Evolutionary conservation across 2,329 filamentous ascomycete species (phyloP).

Genomic region (Intubia oerlemansii): DNA sequence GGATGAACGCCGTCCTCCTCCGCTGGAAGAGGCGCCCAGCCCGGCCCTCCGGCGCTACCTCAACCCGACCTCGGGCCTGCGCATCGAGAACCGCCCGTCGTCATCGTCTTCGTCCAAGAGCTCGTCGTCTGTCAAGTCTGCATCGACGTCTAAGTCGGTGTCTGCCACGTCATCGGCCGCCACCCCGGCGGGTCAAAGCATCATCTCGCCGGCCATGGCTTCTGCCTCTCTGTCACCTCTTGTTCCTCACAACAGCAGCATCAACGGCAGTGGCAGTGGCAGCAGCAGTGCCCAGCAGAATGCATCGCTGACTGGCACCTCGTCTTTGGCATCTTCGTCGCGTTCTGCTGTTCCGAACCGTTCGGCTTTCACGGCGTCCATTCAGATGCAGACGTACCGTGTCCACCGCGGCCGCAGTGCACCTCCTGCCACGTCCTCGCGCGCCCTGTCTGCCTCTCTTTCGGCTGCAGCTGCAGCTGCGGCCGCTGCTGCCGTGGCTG

Average conservation of each 20-base stretch:
- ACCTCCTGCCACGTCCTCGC: no score
- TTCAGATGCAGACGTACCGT: conserved; percentile 53
- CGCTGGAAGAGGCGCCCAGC: conserved; percentile 40
- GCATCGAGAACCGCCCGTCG: conserved; percentile 18
- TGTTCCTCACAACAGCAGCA: conserved; percentile 5
- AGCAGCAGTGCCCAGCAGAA: not conserved
- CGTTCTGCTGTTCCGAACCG: no score
- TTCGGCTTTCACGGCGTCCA: conserved; percentile 37
- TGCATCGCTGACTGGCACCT: conserved; percentile 5
- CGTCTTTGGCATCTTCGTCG: not conserved
- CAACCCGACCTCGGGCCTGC: conserved; percentile 35
- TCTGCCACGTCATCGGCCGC: not conserved
- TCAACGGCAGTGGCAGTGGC: not conserved
- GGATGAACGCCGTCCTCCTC: conserved; percentile 42
- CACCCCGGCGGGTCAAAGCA: not conserved
- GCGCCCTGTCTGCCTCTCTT: no score
- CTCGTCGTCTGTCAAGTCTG: no score
- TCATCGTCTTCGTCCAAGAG: not conserved
- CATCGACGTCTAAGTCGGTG: no score
- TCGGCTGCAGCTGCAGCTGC: no score
- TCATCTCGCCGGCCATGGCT: conserved; percentile 3
- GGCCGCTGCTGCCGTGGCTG: no score
- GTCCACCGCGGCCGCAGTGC: conserved; percentile 22
- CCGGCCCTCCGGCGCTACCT: conserved; percentile 45
- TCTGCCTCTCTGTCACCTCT: not conserved